A percentile compares a stretch with the other conserved stretches of the same genome.
Evolutionary conservation across 2,329 filamentous ascomycete species (phyloP).

Genomic region (Trichoderma sp.): DNA sequence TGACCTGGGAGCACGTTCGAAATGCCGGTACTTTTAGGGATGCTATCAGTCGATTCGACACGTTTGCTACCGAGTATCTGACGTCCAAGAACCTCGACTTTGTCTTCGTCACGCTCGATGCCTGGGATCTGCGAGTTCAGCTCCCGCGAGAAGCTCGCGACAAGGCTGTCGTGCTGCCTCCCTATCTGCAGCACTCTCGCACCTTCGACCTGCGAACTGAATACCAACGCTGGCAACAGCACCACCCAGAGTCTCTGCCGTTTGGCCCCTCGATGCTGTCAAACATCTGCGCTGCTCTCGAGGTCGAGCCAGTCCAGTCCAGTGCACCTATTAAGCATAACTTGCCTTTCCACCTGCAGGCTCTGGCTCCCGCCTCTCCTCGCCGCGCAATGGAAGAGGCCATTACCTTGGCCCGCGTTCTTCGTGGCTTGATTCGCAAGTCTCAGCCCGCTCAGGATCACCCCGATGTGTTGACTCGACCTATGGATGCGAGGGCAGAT

Average conservation of each 20-base stretch:
- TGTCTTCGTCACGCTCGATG: constrained; percentile 96
- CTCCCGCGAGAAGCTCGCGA: constrained; percentile 96
- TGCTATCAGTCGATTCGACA: constrained; percentile 91
- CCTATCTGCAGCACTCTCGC: constrained; percentile 95
- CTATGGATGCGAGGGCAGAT: constrained; percentile 95
- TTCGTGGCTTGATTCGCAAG: constrained; percentile 91
- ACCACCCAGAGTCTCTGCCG: constrained; percentile 94
- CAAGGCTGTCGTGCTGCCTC: constrained; percentile 94
- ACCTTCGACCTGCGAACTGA: constrained; percentile 97
- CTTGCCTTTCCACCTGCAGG: constrained; percentile 95
- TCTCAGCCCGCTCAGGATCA: constrained; percentile 93
- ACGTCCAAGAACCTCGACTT: constrained; percentile 92
- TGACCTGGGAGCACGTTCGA: constrained; percentile 99
- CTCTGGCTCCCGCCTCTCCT: constrained; percentile 90
- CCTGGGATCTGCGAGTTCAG: constrained; percentile 97
- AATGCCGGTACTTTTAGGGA: constrained; percentile 97
- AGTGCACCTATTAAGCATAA: constrained; percentile 99
- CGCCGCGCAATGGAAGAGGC: constrained; percentile 97
- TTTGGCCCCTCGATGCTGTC: constrained; percentile 94
- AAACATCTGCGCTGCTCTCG: constrained; percentile 96
- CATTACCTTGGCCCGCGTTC: constrained; percentile 87
- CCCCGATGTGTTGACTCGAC: constrained; percentile 88
- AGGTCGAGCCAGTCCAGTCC: constrained; percentile 96
- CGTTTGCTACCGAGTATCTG: constrained; percentile 89
- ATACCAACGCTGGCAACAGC: constrained; percentile 98